Percentiles rank a stretch among this genome's conserved stretches.
phyloP scores from a whole-genome alignment of 345 rosid species.

The Psidium guajava region DNA sequence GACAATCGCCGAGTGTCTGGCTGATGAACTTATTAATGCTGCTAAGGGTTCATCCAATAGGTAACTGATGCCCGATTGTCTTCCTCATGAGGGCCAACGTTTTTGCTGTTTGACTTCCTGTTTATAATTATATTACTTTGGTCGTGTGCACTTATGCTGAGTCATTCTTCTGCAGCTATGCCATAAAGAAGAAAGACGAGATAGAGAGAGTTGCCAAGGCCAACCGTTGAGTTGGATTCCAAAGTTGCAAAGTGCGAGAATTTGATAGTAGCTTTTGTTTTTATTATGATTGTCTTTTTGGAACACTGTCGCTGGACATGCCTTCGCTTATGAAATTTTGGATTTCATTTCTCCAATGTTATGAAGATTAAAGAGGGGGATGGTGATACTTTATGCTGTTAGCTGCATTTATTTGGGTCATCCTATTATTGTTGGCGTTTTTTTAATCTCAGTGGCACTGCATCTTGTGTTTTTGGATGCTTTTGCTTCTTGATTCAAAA shows the following conservation, averaged over 20 bases:
- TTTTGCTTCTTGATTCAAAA: not conserved
- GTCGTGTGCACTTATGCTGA: not conserved
- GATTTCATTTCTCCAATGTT: not conserved
- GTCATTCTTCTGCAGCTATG: conserved; percentile 34
- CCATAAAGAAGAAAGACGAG: conserved; percentile 96
- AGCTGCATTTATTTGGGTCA: not conserved
- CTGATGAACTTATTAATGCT: conserved; percentile 96
- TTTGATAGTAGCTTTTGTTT: not conserved
- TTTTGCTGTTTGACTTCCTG: not conserved
- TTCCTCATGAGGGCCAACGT: not conserved
- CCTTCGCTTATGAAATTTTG: not conserved
- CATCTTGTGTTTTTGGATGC: not conserved
- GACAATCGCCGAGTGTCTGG: conserved; percentile 91
- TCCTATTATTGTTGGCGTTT: not conserved
- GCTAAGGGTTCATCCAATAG: conserved; percentile 98
- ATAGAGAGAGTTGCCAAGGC: conserved; percentile 99
- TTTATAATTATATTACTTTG: not conserved
- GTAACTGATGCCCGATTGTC: conserved; percentile 11
- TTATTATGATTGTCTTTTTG: not conserved
- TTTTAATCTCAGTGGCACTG: not conserved
- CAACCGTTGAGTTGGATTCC: conserved; percentile 58
- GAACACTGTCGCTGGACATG: not conserved
- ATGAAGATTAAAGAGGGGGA: not conserved
- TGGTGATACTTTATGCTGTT: not conserved
- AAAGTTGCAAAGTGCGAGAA: not conserved